These are phyloP conservation scores for Salmacisia buchloeana DNA, from an alignment of 1,284 basidiomycete genomes.

Conservation along the genomic window DNA sequence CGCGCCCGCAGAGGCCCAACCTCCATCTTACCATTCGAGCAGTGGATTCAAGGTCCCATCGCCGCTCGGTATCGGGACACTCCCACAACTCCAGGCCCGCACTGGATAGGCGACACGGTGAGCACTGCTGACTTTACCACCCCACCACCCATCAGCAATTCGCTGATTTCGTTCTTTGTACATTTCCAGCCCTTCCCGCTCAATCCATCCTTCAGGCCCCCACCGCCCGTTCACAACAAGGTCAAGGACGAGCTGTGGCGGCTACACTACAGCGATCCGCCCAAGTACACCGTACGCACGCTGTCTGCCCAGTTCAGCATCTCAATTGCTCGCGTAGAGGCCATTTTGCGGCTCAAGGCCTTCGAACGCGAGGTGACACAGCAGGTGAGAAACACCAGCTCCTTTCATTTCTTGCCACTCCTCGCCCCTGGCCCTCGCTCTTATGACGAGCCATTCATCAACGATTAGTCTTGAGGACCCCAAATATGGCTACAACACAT, in stretches of 20 bases:
- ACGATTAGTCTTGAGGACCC: conserved; percentile 50
- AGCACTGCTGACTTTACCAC: neutral
- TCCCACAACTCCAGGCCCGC: conserved; percentile 35
- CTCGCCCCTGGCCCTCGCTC: neutral
- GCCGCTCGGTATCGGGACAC: conserved; percentile 36
- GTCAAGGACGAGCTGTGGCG: conserved; percentile 42
- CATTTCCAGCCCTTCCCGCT: conserved; percentile 36
- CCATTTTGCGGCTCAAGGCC: conserved; percentile 44
- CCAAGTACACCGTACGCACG: conserved; percentile 35
- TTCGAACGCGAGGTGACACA: conserved; percentile 36
- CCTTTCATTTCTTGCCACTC: neutral
- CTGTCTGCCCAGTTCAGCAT: conserved; percentile 41
- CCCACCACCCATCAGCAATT: neutral
- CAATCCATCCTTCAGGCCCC: conserved; percentile 46
- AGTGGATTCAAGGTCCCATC: conserved; percentile 34
- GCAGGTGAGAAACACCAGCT: conserved; percentile 27
- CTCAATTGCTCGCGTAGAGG: conserved; percentile 32
- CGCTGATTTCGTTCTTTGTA: neutral
- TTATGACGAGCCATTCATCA: conserved; percentile 31
- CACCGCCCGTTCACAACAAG: conserved; percentile 34
- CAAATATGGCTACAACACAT: conserved; percentile 29
- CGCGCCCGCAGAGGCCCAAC: neutral
- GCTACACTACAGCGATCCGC: conserved; percentile 34
- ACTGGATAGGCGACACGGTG: conserved; percentile 42
- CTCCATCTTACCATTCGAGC: conserved; percentile 22